Evolutionary conservation across 2,329 filamentous ascomycete species (phyloP), one percentile per base, ranked within the genome.

Genomic region (Fragosphaeria purpurea): DNA sequence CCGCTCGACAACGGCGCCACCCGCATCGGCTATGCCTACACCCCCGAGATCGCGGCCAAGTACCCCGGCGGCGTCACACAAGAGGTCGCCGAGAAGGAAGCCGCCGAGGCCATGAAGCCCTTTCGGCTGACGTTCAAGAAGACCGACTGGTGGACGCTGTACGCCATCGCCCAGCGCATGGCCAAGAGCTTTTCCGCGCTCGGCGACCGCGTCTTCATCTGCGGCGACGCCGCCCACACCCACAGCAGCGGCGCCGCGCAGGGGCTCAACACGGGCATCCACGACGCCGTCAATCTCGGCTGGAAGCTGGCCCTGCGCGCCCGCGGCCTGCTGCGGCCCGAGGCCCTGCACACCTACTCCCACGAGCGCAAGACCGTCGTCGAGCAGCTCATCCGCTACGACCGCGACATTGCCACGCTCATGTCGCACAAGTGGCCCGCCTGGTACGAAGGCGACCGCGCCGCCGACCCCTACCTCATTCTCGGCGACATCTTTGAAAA

Each of bases 191-290:
- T 83, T 62, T 74, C 79, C 55, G 69, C 74, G 40, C 66, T 75
- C n/a, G 62, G 72, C 47, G 71, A 73, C n/a, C 55, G 55, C 33
- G 68, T 71, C 2, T 73, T 76, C 45, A 62, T 77, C 4, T 69
- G 68, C 10, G 73, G 73, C 7, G 74, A 77, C 53, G 71, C 73
- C 9, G 71, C 70, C 8, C 73, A 77, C 53, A 73, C 79, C 0
- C 79, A 83, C 57, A 77, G 73, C 0, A 79, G 79, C 2, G 82
- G 82, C 57, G 79, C 79, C 0, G 80, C 78, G 0, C 80, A 83
- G 60, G 80, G 75, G 4, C 73, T 77, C 70, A 77, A 77, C 53
- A 73, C 74, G 10, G 68, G 72, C 34, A 66, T 82, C 50, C 79
- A 82, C 58, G 80, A 83, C 53, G 70, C 71, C 3, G 73, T 71